Base-by-base conservation (phyloP, 352 stramenopile species). In the Phytopythium kandeliae region DNA sequence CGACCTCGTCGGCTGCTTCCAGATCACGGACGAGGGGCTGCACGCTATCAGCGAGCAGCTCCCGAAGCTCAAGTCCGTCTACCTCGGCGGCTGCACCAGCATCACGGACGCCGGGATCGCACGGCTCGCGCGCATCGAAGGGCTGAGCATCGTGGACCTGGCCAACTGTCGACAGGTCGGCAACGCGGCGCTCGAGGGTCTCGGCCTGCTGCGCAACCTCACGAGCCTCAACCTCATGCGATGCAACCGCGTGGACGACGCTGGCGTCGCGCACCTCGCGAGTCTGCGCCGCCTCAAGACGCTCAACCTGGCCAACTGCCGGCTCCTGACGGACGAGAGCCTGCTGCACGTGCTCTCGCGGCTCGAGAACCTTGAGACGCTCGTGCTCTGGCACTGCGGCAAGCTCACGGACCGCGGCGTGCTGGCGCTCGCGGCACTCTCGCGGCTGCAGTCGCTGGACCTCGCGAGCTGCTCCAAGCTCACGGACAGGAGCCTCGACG, bases 361-460 rank as follows among this genome's bases (percentile, higher is more conserved):
- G 30, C 74, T 91, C 57, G 58, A 61, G 17, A 41, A 57, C 7
- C 55, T 95, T 6, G 63, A 89, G 48, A 78, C 69, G 30, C 63
- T 96, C 10, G 71, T 86, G 31, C 57, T 96, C 10, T 87, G 81
- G 70, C 88, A 93, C 62, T 96, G 82, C 60, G 87, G 85, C 64
- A 91, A 91, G 56, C 66, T 96, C 24, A 91, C 77, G 0, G 81
- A 95, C 60, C 24, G 24, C 0, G 81, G 74, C 4, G 65, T 90
- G 17, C 12, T 57, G 4, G 63, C 68, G 4, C 56, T 90, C 19
- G 50, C 59, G 9, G 30, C 46, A 2, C 65, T 90, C 4, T 63
- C 51, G 4, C 82, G 73, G 25, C 65, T 92, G 22, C 65, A 83
- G 55, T 78, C 77, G 17, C 60, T 92, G 4, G 81, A 92, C 58